Evolutionary conservation across 345 rosid genomes (phyloP), one percentile per base, ranked within the genome.

Genomic region (Melastoma malabathricum): DNA sequence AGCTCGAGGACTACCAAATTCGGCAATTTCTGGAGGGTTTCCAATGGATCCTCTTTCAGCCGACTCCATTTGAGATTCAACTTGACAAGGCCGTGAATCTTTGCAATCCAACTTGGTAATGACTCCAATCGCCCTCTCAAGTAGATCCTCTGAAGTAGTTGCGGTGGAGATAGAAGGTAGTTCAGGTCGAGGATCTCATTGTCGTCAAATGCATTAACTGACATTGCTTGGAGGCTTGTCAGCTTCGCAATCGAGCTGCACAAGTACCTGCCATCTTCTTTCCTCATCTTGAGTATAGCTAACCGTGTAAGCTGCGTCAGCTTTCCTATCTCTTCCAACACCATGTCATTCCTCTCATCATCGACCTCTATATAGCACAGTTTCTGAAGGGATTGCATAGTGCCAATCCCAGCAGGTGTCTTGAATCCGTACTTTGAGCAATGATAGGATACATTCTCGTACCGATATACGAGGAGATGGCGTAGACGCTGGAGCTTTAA

Each of bases 1-100:
- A 72, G 41, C 51, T 68, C 76, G 0, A 72, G 73, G 48, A 68
- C 73, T 13, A 65, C 58, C 14, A 72, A 68, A 49, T 65, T 72
- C 15, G 73, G 70, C 31, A 72, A 52, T 3, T 43, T 46, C 53
- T 59, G 68, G 29, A 72, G 68, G 59, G 57, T 45, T 25, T 39
- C 57, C 2, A 72, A 61, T 12, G 77, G 73, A 44, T 72, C 68
- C 29, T 65, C 57, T 48, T 57, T 15, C 29, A 72, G 54, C 2
- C 58, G 65, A 19, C 65, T 58, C 68, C 67, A 51, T 48, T 48
- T 65, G 18, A 72, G 55, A 43, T 49, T 47, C 3, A 72, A 4
- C 19, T 51, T 68, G 46, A 56, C 67, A 5, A 72, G 39, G 46
- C 73, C 65, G 44, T 46, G 41, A 61, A 68, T 12, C 49, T 31